Evolutionary conservation across 306 rosid genomes (phyloP).

Genomic region (Castanea sativa): DNA sequence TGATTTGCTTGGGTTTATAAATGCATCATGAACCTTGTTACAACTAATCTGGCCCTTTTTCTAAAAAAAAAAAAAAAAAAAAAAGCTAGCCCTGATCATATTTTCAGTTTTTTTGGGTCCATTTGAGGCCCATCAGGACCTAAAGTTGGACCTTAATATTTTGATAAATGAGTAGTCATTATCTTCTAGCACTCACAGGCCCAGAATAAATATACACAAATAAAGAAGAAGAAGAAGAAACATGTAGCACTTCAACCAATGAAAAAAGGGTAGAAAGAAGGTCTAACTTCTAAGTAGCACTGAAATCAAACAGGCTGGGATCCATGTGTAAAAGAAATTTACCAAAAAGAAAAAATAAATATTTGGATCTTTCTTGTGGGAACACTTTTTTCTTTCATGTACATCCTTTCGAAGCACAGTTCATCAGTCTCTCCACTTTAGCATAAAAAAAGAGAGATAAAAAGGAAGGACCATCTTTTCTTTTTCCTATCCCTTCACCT

Average conservation of each 20-base stretch:
- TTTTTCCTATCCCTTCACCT: constrained; percentile 50
- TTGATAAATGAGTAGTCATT: not conserved
- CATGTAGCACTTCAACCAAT: not conserved
- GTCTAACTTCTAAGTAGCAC: not conserved
- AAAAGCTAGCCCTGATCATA: no score
- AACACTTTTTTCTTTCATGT: constrained; percentile 35
- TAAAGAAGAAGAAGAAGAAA: not conserved
- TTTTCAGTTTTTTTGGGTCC: no score
- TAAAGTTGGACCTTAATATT: not conserved
- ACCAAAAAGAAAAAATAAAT: constrained; percentile 9
- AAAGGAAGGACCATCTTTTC: constrained; percentile 59
- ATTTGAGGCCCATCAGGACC: not conserved
- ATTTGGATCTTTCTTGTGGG: constrained; percentile 38
- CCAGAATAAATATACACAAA: not conserved
- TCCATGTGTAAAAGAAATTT: constrained; percentile 15
- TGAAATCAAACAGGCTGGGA: not conserved
- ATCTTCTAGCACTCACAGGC: not conserved
- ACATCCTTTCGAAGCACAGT: constrained; percentile 44
- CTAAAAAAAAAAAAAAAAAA: no score
- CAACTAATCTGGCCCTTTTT: no score
- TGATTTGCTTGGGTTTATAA: no score
- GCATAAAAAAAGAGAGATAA: constrained; percentile 40
- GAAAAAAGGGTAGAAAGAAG: not conserved
- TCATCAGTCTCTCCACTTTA: constrained; percentile 50
- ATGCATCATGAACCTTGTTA: no score